Evolutionary conservation across 257 asterid species (phyloP).

Genomic region (Solanum sitiens): DNA sequence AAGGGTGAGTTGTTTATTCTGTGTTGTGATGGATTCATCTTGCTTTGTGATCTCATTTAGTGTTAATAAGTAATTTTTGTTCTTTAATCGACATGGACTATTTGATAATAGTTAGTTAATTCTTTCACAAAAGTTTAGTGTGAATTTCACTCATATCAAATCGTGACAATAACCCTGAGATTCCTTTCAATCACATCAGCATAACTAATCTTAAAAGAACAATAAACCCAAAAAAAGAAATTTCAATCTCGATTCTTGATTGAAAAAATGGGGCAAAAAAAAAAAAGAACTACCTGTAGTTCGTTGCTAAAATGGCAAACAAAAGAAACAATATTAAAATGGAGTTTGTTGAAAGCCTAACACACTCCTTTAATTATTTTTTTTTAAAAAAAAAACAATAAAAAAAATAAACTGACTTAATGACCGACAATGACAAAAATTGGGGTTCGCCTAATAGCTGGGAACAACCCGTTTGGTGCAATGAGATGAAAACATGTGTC

Average conservation of each 20-base stretch:
- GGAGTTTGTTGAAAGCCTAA: background rate
- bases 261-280: background rate
- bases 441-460: background rate
- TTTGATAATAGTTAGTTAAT: background rate
- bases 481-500: background rate
- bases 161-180: background rate
- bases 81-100: background rate
- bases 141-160: background rate
- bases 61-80: no score
- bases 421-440: background rate
- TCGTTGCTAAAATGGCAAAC: background rate
- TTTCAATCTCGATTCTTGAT: background rate
- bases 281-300: background rate
- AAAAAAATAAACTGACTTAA: background rate
- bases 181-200: background rate
- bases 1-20: background rate
- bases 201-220: background rate
- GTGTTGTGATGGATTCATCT: background rate
- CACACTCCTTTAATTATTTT: background rate
- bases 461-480: background rate
- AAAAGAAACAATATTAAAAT: no score
- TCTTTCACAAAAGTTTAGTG: background rate
- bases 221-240: background rate
- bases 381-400: no score
- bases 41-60: background rate